Evolutionary conservation across 139 green algal species (phyloP).

Genomic region (Tetradesmus lagerheimii): DNA sequence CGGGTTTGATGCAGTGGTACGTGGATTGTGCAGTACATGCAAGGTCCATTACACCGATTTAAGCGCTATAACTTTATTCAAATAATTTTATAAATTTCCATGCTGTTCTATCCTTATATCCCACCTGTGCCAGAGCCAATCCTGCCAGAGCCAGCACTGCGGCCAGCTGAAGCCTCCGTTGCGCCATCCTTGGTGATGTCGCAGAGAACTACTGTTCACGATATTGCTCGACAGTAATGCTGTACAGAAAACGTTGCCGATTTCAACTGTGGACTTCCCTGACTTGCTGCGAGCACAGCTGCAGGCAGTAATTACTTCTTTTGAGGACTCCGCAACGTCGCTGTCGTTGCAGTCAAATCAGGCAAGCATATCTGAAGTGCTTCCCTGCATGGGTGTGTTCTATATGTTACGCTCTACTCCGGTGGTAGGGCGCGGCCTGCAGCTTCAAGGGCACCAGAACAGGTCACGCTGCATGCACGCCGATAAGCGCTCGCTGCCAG

Average conservation of each 20-base stretch:
- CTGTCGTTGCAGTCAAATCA: too few species aligned
- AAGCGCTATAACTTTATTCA: too few species aligned
- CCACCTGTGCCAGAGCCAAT: not conserved
- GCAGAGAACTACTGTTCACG: not conserved
- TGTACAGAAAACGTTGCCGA: too few species aligned
- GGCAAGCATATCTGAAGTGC: too few species aligned
- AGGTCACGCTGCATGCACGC: not conserved
- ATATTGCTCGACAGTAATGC: not conserved
- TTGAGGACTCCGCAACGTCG: too few species aligned
- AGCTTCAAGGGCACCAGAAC: not conserved
- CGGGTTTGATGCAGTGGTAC: not conserved
- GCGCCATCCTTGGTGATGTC: not conserved
- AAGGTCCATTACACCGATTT: not conserved
- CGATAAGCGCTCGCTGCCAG: too few species aligned
- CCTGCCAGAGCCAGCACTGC: conserved; percentile 4
- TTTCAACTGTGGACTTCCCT: too few species aligned
- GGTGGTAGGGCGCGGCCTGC: not conserved
- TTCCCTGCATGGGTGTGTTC: not conserved
- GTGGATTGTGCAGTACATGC: not conserved
- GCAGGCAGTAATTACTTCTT: too few species aligned
- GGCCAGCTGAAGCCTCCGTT: not conserved
- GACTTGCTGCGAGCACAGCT: too few species aligned
- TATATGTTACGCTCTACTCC: not conserved
- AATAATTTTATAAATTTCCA: not conserved
- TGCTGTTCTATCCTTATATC: not conserved